These are phyloP conservation scores for Apophysomyces sp. DNA, from an alignment of 371 early-diverging fungal species.

Conservation along the genomic window DNA sequence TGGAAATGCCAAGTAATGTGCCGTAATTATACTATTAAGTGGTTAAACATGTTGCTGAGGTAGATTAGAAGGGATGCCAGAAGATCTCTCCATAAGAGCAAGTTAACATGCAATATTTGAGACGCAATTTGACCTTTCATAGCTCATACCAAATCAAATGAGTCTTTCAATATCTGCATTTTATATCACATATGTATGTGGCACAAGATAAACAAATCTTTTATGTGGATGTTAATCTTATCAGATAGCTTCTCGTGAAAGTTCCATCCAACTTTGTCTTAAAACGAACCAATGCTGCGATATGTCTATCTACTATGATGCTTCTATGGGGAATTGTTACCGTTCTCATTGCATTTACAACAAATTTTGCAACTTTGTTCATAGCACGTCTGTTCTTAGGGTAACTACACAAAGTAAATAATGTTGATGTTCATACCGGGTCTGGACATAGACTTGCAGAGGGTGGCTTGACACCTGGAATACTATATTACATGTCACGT, in stretches of 20 bases:
- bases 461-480: conserved; percentile 36
- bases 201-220: not conserved
- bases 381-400: conserved; percentile 28
- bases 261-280: conserved; percentile 34
- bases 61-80: not conserved
- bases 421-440: no score
- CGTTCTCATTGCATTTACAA: conserved; percentile 24
- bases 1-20: conserved; percentile 35
- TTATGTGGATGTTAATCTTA: no score
- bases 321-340: conserved; percentile 35
- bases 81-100: not conserved
- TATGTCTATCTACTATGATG: conserved; percentile 33
- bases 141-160: conserved; percentile 25
- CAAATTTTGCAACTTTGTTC: conserved; percentile 18
- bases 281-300: conserved; percentile 18
- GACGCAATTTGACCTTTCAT: not conserved
- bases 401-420: conserved; percentile 16
- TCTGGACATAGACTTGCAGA: conserved; percentile 24
- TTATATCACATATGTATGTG: conserved; percentile 35
- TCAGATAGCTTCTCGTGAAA: conserved; percentile 36
- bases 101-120: not conserved
- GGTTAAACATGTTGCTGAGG: not conserved
- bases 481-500: conserved; percentile 24
- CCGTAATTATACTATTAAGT: not conserved
- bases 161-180: conserved; percentile 29